Evolutionary conservation across 352 stramenopile genomes (phyloP), one percentile per base, ranked within the genome.

Genomic region (Pythium chondricola): DNA sequence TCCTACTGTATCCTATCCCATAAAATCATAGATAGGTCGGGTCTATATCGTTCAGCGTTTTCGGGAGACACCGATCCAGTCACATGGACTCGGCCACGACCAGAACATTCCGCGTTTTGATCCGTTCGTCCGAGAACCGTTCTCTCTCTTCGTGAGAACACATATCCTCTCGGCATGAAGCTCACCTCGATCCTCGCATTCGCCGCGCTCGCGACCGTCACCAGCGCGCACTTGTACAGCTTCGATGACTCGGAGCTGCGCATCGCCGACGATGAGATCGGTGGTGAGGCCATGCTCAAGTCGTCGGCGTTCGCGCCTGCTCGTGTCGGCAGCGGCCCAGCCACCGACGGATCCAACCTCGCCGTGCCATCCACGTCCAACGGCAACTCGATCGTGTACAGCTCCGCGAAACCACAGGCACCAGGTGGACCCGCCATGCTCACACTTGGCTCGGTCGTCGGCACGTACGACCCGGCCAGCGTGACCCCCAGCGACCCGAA

Each of bases 231-330:
- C 17, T 13, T 37, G 17, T 61, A 55, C 36, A 45, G 48, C 26
- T 61, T 55, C 27, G 24, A 29, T 8, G 38, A 43, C 2, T 32
- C 44, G 42, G 27, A 48, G 42, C 25, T 17, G 10, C 42, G 42
- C 11, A 27, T 39, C 9, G 8, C 38, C n/a, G 42, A 31, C 26
- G 41, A 21, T 10, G 48, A 43, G 11, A 31, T 49, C 24, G 52
- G 31, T 25, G 31, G 53, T 20, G 53, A 55, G 39, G 22, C 31
- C 6, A 14, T 61, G 41, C 44, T 61, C 39, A 61, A 37, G 53
- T 61, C 53, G 25, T 45, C 53, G 13, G 53, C 44, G 30, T 61
- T 61, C 21, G 49, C 44, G 44, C 53, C 53, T 9, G 53, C 53
- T 10, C 45, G 45, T 7, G 53, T 61, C 32, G 46, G 55, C 32